Base-by-base conservation (phyloP, 1,284 basidiomycete species). In the Sanghuangporus baumii region DNA sequence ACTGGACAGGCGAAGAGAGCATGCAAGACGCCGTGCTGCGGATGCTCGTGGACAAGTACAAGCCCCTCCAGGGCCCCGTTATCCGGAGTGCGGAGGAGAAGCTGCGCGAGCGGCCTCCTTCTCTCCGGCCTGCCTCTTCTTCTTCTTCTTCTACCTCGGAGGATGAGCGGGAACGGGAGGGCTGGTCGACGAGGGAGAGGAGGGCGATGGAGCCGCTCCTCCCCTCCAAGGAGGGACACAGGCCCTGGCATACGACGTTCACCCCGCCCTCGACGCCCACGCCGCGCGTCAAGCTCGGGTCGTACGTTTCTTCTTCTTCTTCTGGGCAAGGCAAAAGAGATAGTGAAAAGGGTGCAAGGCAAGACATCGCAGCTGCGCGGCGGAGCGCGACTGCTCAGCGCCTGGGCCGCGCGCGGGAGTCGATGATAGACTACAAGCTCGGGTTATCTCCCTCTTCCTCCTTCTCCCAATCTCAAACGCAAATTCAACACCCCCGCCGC, bases 11-110 rank as follows among this genome's bases (percentile, higher is more conserved):
- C 1, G 89, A 93, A 14, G 91, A 93, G 73, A 78, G 80, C 1
- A 78, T 85, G 2, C 77, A 84, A 62, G 89, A 93, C 75, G 82
- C 88, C 0, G 89, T 93, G 0, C 78, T 94, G 20, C 83, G 91
- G 26, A 94, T 94, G 92, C 81, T 94, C 3, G 81, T 93, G 47
- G 91, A 94, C 76, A 91, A 91, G 69, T 86, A 93, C 76, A 92
- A 90, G 74, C 90, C 91, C 4, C 74, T 91, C 36, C 81, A 89
- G 12, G 82, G 78, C 11, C 85, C 84, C 6, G 70, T 75, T n/a
- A 80, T 91, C 38, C 76, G 80, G 65, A 80, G 84, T 2, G 88
- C 91, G 8, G 91, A 94, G 62, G 81, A 92, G 72, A 91, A 89
- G 73, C 75, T 93, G 65, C 86, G 83, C 71, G 74, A 78, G 48